Conservation (phyloP, 805 yeast genomes). For the Ogataea wickerhamii region DNA sequence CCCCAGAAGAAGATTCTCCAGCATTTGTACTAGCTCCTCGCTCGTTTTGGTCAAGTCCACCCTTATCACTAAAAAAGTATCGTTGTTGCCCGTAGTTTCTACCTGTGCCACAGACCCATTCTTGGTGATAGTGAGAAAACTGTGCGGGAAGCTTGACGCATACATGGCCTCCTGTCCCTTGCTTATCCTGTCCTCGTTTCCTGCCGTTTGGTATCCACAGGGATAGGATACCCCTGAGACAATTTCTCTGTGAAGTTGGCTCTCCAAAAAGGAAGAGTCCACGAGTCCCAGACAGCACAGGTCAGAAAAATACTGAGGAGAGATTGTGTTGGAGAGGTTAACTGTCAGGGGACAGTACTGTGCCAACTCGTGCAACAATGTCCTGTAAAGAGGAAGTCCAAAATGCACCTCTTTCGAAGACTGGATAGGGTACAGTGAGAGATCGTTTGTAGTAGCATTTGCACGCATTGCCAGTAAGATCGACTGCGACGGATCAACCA, state of each 20-base stretch:
- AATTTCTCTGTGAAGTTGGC: conserved; percentile 48
- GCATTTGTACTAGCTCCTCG: not conserved
- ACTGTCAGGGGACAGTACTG: conserved; percentile 44
- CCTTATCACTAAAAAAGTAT: conserved; percentile 43
- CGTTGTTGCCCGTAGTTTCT: conserved; percentile 47
- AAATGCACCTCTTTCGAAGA: conserved; percentile 30
- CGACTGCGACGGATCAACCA: conserved; percentile 10
- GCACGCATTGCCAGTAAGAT: conserved; percentile 36
- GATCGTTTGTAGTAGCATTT: conserved; percentile 33
- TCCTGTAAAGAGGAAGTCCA: conserved; percentile 41
- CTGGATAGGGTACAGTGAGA: conserved; percentile 13
- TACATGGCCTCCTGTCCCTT: conserved; percentile 44
- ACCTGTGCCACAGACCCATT: conserved; percentile 47
- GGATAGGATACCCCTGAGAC: conserved; percentile 50
- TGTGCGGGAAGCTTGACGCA: conserved; percentile 43
- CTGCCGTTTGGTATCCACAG: conserved; percentile 38
- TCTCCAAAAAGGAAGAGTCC: conserved; percentile 42
- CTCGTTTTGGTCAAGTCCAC: conserved; percentile 14
- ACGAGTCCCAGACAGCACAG: conserved; percentile 43
- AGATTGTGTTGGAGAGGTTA: conserved; percentile 43
- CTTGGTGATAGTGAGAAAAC: conserved; percentile 45
- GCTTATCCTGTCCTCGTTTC: conserved; percentile 24
- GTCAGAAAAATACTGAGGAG: conserved; percentile 50
- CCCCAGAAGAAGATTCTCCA: not conserved
- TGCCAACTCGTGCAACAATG: conserved; percentile 38